Conservation (phyloP, 2,329 filamentous ascomycete species). For the Cryphonectria japonica region DNA sequence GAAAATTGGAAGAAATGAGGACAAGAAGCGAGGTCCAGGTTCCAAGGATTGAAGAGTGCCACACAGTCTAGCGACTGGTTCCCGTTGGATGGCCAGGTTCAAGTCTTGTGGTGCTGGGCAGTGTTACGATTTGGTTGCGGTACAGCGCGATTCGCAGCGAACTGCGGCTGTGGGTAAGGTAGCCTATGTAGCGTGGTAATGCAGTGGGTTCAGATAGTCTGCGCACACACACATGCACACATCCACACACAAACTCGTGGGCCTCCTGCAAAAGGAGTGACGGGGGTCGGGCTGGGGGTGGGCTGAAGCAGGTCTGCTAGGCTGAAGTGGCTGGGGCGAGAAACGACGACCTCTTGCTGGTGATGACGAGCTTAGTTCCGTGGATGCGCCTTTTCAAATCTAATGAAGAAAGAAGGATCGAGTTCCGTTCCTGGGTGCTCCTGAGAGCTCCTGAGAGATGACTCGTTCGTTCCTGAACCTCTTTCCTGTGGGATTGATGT, state of each 20-base stretch:
- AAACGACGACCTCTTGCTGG: slow-evolving; percentile 2
- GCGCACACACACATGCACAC: slow-evolving; percentile 5
- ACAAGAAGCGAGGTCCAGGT: slow-evolving; percentile 33
- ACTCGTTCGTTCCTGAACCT: not conserved
- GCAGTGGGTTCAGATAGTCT: slow-evolving; percentile 15
- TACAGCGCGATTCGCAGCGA: not conserved
- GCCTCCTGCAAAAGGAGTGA: slow-evolving; percentile 1
- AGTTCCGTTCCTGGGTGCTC: slow-evolving; percentile 1
- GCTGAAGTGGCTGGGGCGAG: not conserved
- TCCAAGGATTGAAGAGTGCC: slow-evolving; percentile 26
- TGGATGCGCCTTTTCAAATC: not conserved
- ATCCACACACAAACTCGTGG: not conserved
- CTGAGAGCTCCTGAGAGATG: too few relatives aligned
- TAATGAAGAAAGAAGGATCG: not conserved
- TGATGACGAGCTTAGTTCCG: not conserved
- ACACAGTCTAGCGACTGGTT: slow-evolving; percentile 23
- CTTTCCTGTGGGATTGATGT: not conserved
- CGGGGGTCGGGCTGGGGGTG: not conserved
- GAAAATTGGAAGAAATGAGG: slow-evolving; percentile 31
- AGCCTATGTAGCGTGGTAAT: slow-evolving; percentile 14
- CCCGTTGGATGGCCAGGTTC: slow-evolving; percentile 6
- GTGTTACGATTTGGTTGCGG: slow-evolving; percentile 6
- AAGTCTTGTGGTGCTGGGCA: slow-evolving; percentile 5
- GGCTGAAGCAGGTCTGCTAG: too few relatives aligned
- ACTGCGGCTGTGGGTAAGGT: slow-evolving; percentile 11